A percentile compares a stretch with the other conserved stretches of the same genome.
These are phyloP conservation scores for Acorus calamus DNA, from an alignment of 106 monocot species.

Conservation along the genomic window DNA sequence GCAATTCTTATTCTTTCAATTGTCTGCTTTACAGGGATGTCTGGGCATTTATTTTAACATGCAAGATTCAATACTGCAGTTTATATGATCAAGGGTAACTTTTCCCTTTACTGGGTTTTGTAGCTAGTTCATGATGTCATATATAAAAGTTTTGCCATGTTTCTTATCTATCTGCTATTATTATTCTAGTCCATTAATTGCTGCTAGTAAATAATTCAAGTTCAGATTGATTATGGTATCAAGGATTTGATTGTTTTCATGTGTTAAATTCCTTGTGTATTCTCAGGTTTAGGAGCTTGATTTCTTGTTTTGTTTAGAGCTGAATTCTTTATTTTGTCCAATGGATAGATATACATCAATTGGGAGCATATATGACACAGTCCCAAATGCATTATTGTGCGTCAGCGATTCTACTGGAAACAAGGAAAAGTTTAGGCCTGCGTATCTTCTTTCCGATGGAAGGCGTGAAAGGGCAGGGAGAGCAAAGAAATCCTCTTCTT, in stretches of 20 bases:
- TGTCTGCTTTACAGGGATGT: constrained; percentile 62
- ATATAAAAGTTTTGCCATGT: neutral
- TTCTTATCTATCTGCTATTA: neutral
- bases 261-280: too few species aligned
- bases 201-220: too few species aligned
- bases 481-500: constrained; percentile 40
- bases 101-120: constrained; percentile 2
- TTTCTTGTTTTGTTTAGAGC: too few species aligned
- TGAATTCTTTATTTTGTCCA: constrained; percentile 2
- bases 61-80: constrained; percentile 85
- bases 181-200: too few species aligned
- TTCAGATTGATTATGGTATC: too few species aligned
- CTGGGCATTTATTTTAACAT: constrained; percentile 90
- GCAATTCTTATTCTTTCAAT: neutral
- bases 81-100: constrained; percentile 92
- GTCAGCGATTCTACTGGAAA: constrained; percentile 28
- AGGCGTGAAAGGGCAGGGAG: constrained; percentile 94
- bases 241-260: too few species aligned
- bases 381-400: constrained; percentile 76
- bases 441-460: constrained; percentile 85
- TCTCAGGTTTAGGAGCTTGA: too few species aligned
- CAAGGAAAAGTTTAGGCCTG: constrained; percentile 72
- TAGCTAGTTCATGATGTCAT: neutral
- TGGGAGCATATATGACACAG: constrained; percentile 99
- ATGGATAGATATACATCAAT: constrained; percentile 85